Evolutionary conservation across 2,329 filamentous ascomycete genomes (phyloP).

Genomic region (Aspergillus bombycis): DNA sequence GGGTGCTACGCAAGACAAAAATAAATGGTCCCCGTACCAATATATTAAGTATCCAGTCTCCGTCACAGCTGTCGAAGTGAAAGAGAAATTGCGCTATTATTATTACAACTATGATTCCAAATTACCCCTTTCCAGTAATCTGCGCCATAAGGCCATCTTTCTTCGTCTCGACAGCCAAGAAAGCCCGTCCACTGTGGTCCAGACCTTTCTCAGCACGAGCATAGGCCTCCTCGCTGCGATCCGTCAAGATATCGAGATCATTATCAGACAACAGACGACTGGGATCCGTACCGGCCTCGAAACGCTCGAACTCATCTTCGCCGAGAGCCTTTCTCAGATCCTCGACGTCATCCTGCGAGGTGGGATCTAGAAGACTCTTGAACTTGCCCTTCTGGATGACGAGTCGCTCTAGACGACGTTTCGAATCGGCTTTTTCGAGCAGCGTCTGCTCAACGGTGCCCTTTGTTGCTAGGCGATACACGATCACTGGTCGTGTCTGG

Average conservation of each 20-base stretch:
- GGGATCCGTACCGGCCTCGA: slow-evolving; percentile 58
- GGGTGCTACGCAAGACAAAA: too few species aligned
- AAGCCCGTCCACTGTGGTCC: slow-evolving; percentile 59
- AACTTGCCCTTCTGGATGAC: slow-evolving; percentile 95
- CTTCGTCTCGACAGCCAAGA: slow-evolving; percentile 81
- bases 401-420: slow-evolving; percentile 87
- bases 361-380: slow-evolving; percentile 65
- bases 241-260: slow-evolving; percentile 78
- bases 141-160: slow-evolving; percentile 47
- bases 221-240: slow-evolving; percentile 70
- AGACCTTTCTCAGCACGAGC: slow-evolving; percentile 76
- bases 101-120: background rate
- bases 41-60: background rate
- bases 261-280: slow-evolving; percentile 71
- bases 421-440: slow-evolving; percentile 84
- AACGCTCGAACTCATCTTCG: slow-evolving; percentile 72
- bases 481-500: slow-evolving; percentile 86
- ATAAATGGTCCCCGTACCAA: background rate
- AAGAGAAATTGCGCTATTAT: background rate
- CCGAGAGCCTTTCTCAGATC: slow-evolving; percentile 67
- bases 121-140: slow-evolving; percentile 19
- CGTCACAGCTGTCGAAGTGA: background rate
- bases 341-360: slow-evolving; percentile 56
- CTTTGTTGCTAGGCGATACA: slow-evolving; percentile 91
- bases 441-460: slow-evolving; percentile 89